These are phyloP conservation scores for Umbelopsis sp. DNA, from an alignment of 192 early-diverging fungal genomes.

Conservation along the genomic window DNA sequence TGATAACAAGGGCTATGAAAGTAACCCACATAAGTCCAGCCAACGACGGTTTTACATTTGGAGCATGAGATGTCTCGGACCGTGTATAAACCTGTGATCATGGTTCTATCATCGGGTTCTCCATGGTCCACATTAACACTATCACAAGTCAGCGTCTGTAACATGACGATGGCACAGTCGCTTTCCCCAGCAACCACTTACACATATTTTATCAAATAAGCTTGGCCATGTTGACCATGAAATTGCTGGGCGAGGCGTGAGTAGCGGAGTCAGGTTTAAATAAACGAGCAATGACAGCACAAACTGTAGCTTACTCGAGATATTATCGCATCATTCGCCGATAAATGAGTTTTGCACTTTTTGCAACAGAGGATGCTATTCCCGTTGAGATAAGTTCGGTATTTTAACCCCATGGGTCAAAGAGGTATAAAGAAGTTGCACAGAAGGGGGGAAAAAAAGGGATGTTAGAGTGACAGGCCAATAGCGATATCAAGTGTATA, in stretches of 20 bases:
- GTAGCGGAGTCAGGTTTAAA: background rate
- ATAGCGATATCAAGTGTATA: background rate
- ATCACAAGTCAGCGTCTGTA: background rate
- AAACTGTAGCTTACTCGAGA: conserved; percentile 25
- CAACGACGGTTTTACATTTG: conserved; percentile 35
- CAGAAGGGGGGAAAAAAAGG: background rate
- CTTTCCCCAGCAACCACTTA: background rate
- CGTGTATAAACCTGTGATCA: conserved; percentile 35
- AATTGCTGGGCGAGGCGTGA: conserved; percentile 28
- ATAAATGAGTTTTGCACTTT: conserved; percentile 33
- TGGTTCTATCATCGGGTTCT: conserved; percentile 26
- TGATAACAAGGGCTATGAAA: background rate
- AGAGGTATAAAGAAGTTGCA: background rate
- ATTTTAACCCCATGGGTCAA: conserved; percentile 32
- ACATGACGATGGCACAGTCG: background rate
- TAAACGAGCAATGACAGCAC: background rate
- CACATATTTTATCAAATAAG: conserved; percentile 23
- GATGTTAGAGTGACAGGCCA: background rate
- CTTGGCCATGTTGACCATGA: conserved; percentile 37
- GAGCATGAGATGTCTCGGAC: conserved; percentile 36
- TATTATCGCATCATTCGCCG: conserved; percentile 28
- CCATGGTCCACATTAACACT: conserved; percentile 38
- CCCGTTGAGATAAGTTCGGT: conserved; percentile 37
- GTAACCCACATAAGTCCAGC: conserved; percentile 39
- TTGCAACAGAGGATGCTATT: conserved; percentile 31